Base-by-base conservation (phyloP, 768 basidiomycete genomes). In the Stropharia rugosoannulata region DNA sequence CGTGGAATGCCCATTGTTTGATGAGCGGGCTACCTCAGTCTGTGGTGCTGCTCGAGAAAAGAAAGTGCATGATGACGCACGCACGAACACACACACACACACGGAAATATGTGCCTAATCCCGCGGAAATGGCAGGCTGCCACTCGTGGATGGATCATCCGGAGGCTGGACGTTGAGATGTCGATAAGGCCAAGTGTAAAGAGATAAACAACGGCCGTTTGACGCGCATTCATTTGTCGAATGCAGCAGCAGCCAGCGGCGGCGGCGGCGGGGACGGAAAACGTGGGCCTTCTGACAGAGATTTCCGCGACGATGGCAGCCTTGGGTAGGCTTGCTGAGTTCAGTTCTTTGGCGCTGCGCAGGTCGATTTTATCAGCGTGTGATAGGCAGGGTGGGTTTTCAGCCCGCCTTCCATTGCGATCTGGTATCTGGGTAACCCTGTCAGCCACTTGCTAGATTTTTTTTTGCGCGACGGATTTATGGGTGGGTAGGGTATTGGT, bases 301-400 rank as follows among this genome's bases (percentile, higher is more conserved):
- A 58, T 55, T 52, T 47, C 56, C 57, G 57, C 27, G 45, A 18
- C 40, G 37, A 35, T 16, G 32, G 6, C 5, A 54, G 43, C 22
- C 22, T 22, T 22, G 22, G 22, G 22, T 4, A 22, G 22, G 22
- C 22, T 22, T 4, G n/a, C n/a, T n/a, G 4, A 22, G 22, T 22
- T 22, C 22, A 22, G 22, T 22, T 22, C 2, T 16, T 54, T 55
- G 51, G 58, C 51, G 16, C 47, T 49, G 46, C 46, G 47, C 15
- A 19, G 42, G 46, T 57, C 22, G 22, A 55, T 52, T 55, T 59
- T 57, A 56, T 57, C 57, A 57, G 59, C 62, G 59, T 63, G 58
- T 38, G 61, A 59, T 62, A 53, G 32, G 13, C 46, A 15, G 48
- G 41, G 27, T 40, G 25, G 9, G 35, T 43, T 63, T 58, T 56